A percentile compares a stretch with the other conserved stretches of the same genome.
phyloP scores from a whole-genome alignment of 2,329 filamentous ascomycete genomes.

The Talaromyces funiculosus region DNA sequence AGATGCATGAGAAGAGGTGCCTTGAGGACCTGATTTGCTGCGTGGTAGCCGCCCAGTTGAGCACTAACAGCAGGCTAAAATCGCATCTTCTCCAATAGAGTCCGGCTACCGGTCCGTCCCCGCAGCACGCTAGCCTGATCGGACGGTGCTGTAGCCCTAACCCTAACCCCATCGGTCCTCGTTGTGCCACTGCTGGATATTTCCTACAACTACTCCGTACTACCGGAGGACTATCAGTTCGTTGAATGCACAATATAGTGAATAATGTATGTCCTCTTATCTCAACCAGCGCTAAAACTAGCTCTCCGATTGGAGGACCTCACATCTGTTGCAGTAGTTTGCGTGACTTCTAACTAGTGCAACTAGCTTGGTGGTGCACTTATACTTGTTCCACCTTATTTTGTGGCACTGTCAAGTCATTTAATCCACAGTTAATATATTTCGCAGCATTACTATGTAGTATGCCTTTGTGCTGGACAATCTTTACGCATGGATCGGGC shows the following conservation, averaged over 20 bases:
- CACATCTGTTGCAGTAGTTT: not conserved
- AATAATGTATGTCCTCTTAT: too few relatives aligned
- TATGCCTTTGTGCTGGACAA: not conserved
- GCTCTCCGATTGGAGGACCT: not conserved
- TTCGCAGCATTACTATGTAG: not conserved
- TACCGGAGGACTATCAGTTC: too few relatives aligned
- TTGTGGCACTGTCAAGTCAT: not conserved
- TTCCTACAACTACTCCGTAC: too few relatives aligned
- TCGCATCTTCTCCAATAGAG: not conserved
- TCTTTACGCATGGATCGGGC: not conserved
- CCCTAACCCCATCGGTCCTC: not conserved
- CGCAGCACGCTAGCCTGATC: constrained; percentile 1
- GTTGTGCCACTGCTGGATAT: not conserved
- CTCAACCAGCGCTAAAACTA: not conserved
- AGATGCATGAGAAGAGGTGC: constrained; percentile 6
- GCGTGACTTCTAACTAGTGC: not conserved
- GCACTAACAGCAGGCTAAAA: constrained; percentile 6
- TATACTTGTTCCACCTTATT: not conserved
- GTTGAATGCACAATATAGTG: not conserved
- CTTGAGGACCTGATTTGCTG: constrained; percentile 9
- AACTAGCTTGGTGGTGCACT: not conserved
- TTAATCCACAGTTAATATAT: not conserved
- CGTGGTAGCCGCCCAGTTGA: constrained; percentile 7
- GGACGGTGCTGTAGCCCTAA: not conserved
- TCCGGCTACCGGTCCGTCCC: not conserved